Base-by-base conservation (phyloP, 1,139 yeast species). In the Suhomyces anneliseae region DNA sequence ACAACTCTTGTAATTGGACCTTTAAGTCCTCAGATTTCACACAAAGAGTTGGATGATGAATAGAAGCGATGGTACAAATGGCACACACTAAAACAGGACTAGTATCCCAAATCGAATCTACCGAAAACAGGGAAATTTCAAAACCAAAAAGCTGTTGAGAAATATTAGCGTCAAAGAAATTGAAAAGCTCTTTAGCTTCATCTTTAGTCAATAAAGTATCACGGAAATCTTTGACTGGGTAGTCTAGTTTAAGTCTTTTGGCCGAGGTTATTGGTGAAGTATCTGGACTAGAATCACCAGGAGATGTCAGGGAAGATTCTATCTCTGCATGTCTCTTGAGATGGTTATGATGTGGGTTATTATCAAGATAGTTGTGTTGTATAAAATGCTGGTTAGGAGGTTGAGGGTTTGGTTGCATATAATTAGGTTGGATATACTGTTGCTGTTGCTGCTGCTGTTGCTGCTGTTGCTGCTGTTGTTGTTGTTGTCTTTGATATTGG, bases 121-220 rank as follows among this genome's bases (percentile, higher is more conserved):
- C 72, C 0, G 78, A 67, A 45, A 82, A 73, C 45, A 73, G 70
- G 1, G 83, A 73, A 3, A 84, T 70, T 44, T 79, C 83, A 61
- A 83, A 85, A 1, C 90, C 90, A 65, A 83, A 84, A 38, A 85
- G 65, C 55, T 84, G 88, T 15, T 83, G 84, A 0, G 87, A 72
- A 19, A 84, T 81, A 48, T 82, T 76, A 3, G 71, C 62, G 54
- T 81, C 78, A 58, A 85, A 85, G 50, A 72, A 80, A 7, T 60
- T 55, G 50, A 83, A 80, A 12, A 84, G 65, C 27, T 72, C 77
- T 27, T 64, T 60, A 0, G 88, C 88, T 46, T 83, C 78, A 1
- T 63, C 68, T 35, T 66, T 58, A 1, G 69, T 50, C 2, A 80
- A 52, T 14, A 62, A 64, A 3, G 68, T 69, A 42, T 67, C 63